phyloP scores from a whole-genome alignment of 1,139 yeast genomes.

The Zygosaccharomyces sapae region DNA sequence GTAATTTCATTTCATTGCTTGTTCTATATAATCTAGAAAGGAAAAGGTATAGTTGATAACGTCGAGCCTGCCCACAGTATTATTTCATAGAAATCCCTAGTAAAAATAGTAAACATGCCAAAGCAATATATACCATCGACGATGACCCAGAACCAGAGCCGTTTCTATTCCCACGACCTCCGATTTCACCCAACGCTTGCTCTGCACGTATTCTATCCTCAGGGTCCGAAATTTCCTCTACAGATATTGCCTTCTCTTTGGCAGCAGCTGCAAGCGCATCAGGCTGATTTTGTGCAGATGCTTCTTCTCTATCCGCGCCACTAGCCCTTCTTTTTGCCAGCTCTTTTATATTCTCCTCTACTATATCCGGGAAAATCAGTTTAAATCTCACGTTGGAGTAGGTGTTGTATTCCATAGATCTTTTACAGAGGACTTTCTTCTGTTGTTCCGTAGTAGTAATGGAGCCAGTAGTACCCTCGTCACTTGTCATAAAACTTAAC shows the following conservation, averaged over 20 bases:
- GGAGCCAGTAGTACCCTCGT: conserved; percentile 55
- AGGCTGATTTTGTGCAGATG: conserved; percentile 10
- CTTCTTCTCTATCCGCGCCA: conserved; percentile 12
- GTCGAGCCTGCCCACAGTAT: not conserved
- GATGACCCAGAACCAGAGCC: conserved; percentile 19
- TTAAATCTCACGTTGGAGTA: conserved; percentile 47
- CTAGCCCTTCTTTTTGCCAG: conserved; percentile 23
- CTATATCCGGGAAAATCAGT: conserved; percentile 65
- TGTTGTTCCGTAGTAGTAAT: conserved; percentile 51
- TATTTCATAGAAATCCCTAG: conserved; percentile 32
- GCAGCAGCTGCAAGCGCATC: conserved; percentile 30
- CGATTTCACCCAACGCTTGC: conserved; percentile 18
- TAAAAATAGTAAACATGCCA: conserved; percentile 35
- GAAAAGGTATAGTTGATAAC: not conserved
- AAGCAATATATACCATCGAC: conserved; percentile 33
- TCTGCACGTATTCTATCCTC: conserved; percentile 46
- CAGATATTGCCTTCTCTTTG: conserved; percentile 32
- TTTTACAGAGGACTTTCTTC: conserved; percentile 45
- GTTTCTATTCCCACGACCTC: conserved; percentile 8
- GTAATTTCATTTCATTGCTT: conserved; percentile 1
- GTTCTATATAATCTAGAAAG: conserved; percentile 5
- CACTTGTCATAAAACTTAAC: conserved; percentile 75
- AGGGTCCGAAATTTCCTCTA: conserved; percentile 42
- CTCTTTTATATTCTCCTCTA: conserved; percentile 43
- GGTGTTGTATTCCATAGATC: conserved; percentile 64